Evolutionary conservation across 192 early-diverging fungal species (phyloP), one percentile per base, ranked within the genome.

Genomic region (Coemansia guatemalensis): DNA sequence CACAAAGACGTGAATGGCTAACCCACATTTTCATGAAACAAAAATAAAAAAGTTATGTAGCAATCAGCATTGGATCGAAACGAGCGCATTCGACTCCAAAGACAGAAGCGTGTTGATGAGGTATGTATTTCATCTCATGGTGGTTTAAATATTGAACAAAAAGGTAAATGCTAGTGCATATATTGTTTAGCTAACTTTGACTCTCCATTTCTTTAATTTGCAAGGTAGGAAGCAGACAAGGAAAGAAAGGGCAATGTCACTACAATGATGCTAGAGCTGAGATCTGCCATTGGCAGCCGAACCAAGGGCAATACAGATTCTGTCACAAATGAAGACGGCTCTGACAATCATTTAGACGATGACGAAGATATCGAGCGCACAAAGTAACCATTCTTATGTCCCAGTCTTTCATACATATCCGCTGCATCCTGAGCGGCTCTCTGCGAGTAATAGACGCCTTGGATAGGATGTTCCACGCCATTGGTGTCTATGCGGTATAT

Each of bases 331-430:
- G 35, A 39, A 11, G 5, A 39, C 26, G 17, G 33, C 22, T 30
- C 21, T 49, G 5, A 54, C 26, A 48, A 56, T 20, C 35, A 26
- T 52, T 32, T 29, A 11, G 44, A 35, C 33, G 22, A 9, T 50
- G 27, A 21, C 39, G 8, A 44, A 12, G 53, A 47, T 23, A 55
- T 20, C 22, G 57, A 8, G 7, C 61, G 54, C 30, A 74, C 61
- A 68, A 64, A 74, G 52, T 74, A 74, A 9, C 71, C 71, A 48
- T 74, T 74, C 27, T 74, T 74, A 29, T 74, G 71, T 35, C 71
- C 65, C 8, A 56, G 56, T 12, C 33, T n/a, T n/a, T 74, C 71
- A 48, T 74, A 68, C 8, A 60, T 25, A 12, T 58, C 56, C 4
- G 71, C 65, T 23, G 64, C 47, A 1, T 23, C 21, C 41, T 74